Evolutionary conservation across 768 basidiomycete species (phyloP).

Genomic region (Lactifluus hygrophoroides): DNA sequence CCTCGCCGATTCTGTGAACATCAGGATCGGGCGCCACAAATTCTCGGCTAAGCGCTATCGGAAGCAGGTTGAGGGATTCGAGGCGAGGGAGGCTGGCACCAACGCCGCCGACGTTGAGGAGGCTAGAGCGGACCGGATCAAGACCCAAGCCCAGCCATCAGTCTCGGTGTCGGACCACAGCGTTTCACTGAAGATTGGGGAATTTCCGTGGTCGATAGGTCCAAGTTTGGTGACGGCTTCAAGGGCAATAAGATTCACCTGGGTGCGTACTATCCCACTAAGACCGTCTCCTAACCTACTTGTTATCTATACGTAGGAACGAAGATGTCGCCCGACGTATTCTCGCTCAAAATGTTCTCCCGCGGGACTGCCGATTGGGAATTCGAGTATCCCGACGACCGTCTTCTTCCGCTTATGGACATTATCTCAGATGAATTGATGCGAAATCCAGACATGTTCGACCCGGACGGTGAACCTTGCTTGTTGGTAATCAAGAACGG

Average conservation of each 20-base stretch:
- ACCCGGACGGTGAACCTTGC: slow-evolving; percentile 26
- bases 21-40: slow-evolving; percentile 22
- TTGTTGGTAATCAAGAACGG: slow-evolving; percentile 32
- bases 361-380: slow-evolving; percentile 22
- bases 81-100: slow-evolving; percentile 5
- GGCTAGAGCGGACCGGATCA: slow-evolving; percentile 2
- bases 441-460: slow-evolving; percentile 25
- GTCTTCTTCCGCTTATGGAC: slow-evolving; percentile 27
- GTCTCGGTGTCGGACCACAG: slow-evolving; percentile 18
- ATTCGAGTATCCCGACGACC: slow-evolving; percentile 28
- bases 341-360: slow-evolving; percentile 22
- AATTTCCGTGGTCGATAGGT: slow-evolving; percentile 22
- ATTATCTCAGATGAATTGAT: slow-evolving; percentile 29
- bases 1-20: slow-evolving; percentile 27
- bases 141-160: slow-evolving; percentile 23
- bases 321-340: slow-evolving; percentile 18
- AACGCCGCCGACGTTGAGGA: slow-evolving; percentile 3
- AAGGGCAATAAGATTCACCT: slow-evolving; percentile 30
- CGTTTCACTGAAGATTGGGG: slow-evolving; percentile 27
- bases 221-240: slow-evolving; percentile 26
- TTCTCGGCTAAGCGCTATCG: slow-evolving; percentile 21
- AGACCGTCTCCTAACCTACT: slow-evolving; percentile 22
- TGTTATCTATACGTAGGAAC: slow-evolving; percentile 20
- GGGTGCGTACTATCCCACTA: slow-evolving; percentile 27
- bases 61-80: slow-evolving; percentile 23